Evolutionary conservation across 495 filamentous ascomycete genomes (phyloP), one percentile per base, ranked within the genome.

Genomic region (Cryomyces minteri): DNA sequence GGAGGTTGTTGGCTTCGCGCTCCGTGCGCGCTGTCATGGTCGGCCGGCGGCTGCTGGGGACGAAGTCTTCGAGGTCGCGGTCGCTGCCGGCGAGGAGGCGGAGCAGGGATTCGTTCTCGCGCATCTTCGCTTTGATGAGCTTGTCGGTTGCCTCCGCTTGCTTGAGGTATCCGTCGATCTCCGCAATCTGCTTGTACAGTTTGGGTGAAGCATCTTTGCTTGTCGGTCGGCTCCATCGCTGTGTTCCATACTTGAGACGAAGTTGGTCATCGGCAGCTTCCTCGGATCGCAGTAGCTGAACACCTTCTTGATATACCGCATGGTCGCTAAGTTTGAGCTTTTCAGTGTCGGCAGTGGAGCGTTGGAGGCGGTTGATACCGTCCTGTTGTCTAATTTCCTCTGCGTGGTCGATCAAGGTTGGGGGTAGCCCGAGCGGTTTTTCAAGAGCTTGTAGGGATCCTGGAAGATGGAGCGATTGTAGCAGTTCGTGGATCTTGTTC

Each of bases 311-410:
- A 51, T 86, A 95, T 4, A 84, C 70, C 0, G 73, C 70, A 43
- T 69, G 59, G 55, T 94, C 82, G 48, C 77, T 82, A 1, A 69
- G 61, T 56, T 88, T 90, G 33, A 96, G 68, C 58, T 84, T 94
- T 34, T 82, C 76, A 5, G 84, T 92, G 53, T 96, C 88, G 5
- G 80, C 76, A 38, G 95, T 81, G 11, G 82, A 81, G 29, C 75
- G 72, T 40, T 79, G 71, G 4, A 98, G 59, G 12, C 78, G 69
- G 48, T 79, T 72, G 14, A 88, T 59, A 0, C 88, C 88, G 55
- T 92, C 84, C 52, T 86, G 83, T 57, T 96, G 88, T n/a, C 84
- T 73, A 43, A 98, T 79, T 54, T 96, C 90, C 53, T 98, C 92
- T 6, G 90, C 90, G 54, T 95, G 90, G 8, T 87, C 79, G 6